Evolutionary conservation across 2,329 filamentous ascomycete genomes (phyloP).

Genomic region (Acarospora socialis): DNA sequence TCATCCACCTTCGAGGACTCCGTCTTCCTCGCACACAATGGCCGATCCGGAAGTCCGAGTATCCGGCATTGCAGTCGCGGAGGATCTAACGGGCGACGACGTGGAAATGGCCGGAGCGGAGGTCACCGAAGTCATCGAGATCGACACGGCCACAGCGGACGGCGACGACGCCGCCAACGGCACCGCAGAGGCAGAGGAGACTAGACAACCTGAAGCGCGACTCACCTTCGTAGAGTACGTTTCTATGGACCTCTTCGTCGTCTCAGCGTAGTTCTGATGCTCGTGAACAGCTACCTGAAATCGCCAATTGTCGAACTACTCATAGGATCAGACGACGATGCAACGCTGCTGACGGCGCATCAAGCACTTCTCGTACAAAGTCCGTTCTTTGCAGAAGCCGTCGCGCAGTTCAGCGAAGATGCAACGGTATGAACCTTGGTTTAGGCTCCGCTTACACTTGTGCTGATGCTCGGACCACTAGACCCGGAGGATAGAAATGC

Average conservation of each 20-base stretch:
- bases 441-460: slow-evolving; percentile 8
- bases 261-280: slow-evolving; percentile 1
- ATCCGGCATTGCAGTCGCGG: slow-evolving; percentile 10
- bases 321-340: slow-evolving; percentile 46
- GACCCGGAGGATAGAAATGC: slow-evolving; percentile 55
- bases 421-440: slow-evolving; percentile 38
- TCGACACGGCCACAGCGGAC: slow-evolving; percentile 10
- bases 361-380: slow-evolving; percentile 61
- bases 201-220: slow-evolving; percentile 4
- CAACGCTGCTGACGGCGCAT: slow-evolving; percentile 60
- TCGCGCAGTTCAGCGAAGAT: slow-evolving; percentile 46
- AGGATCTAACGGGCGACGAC: slow-evolving; percentile 15
- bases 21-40: too few relatives aligned
- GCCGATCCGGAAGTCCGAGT: slow-evolving; percentile 17
- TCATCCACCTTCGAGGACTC: too few relatives aligned
- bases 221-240: slow-evolving; percentile 12
- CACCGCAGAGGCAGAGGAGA: slow-evolving; percentile 4
- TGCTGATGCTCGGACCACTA: slow-evolving; percentile 15
- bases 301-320: slow-evolving; percentile 56
- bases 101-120: slow-evolving; percentile 17
- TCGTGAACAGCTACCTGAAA: slow-evolving; percentile 39
- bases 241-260: background rate
- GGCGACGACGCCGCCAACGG: slow-evolving; percentile 13
- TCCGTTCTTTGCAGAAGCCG: slow-evolving; percentile 55
- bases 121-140: slow-evolving; percentile 13